Percentiles rank a stretch among this genome's conserved stretches.
Evolutionary conservation across 129 eudicot species (phyloP).

Genomic region (Glebionis coronaria): DNA sequence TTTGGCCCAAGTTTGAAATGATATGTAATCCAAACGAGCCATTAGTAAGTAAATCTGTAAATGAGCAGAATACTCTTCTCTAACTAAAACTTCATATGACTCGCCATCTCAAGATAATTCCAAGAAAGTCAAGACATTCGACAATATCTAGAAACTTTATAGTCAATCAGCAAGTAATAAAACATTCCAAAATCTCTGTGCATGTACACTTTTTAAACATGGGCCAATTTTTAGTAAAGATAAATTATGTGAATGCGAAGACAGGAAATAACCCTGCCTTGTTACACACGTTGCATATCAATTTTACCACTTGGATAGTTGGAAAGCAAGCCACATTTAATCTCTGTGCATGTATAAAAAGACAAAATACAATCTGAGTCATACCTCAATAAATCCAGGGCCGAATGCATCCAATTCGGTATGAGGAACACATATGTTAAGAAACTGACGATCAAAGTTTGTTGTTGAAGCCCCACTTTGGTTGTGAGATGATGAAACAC

Average conservation of each 20-base stretch:
- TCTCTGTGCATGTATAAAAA: slow-evolving; percentile 4
- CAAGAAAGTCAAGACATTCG: not conserved
- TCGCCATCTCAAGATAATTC: not conserved
- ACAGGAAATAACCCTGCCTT: too few relatives aligned
- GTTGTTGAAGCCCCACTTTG: slow-evolving; percentile 25
- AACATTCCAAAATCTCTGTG: not conserved
- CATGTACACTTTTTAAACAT: not conserved
- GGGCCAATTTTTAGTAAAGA: too few relatives aligned
- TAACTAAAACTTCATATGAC: slow-evolving; percentile 5
- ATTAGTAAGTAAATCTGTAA: not conserved
- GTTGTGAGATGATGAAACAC: slow-evolving; percentile 39
- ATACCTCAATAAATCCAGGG: slow-evolving; percentile 89
- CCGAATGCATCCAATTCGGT: slow-evolving; percentile 58
- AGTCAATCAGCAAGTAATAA: not conserved
- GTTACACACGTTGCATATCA: too few relatives aligned
- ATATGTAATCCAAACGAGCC: not conserved
- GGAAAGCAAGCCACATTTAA: not conserved
- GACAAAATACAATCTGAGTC: slow-evolving; percentile 14
- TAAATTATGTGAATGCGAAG: too few relatives aligned
- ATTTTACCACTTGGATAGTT: too few relatives aligned
- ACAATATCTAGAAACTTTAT: not conserved
- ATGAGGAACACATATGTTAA: slow-evolving; percentile 56
- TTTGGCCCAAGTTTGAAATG: not conserved
- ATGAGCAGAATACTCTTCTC: not conserved
- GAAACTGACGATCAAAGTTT: slow-evolving; percentile 47